Conservation (phyloP, 352 stramenopile genomes). For the Phytophthora fragariae region DNA sequence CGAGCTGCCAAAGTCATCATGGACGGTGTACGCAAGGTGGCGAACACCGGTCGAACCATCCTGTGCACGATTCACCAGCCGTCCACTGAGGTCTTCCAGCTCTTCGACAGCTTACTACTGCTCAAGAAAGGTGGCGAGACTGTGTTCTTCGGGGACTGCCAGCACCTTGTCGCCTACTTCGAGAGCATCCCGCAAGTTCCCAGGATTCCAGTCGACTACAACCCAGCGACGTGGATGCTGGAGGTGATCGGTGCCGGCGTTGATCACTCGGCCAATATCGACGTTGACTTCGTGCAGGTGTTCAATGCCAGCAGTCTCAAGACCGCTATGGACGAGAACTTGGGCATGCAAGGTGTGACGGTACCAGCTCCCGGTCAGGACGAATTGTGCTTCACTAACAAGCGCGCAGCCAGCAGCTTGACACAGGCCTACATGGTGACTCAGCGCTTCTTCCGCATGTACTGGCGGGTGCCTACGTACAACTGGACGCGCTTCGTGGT, state of each 20-base stretch:
- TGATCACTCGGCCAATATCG: slow-evolving; percentile 30
- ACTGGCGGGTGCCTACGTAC: slow-evolving; percentile 83
- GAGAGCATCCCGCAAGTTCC: slow-evolving; percentile 41
- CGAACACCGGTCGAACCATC: slow-evolving; percentile 70
- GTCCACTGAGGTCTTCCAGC: slow-evolving; percentile 81
- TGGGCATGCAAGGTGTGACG: slow-evolving; percentile 34
- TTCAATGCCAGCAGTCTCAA: slow-evolving; percentile 40
- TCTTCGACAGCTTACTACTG: slow-evolving; percentile 86
- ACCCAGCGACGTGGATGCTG: slow-evolving; percentile 84
- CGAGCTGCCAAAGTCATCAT: slow-evolving; percentile 86
- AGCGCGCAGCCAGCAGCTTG: slow-evolving; percentile 36
- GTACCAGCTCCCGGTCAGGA: slow-evolving; percentile 16
- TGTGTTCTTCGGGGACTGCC: slow-evolving; percentile 54
- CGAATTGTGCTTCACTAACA: slow-evolving; percentile 41
- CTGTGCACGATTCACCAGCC: slow-evolving; percentile 94
- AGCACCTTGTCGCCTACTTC: slow-evolving; percentile 60
- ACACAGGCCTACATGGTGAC: slow-evolving; percentile 49
- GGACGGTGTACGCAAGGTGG: slow-evolving; percentile 17
- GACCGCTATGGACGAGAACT: slow-evolving; percentile 29
- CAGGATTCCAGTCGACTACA: slow-evolving; percentile 62
- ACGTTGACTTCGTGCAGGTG: slow-evolving; percentile 39
- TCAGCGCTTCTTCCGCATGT: slow-evolving; percentile 67
- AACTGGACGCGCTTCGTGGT: slow-evolving; percentile 73
- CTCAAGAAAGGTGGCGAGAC: slow-evolving; percentile 62
- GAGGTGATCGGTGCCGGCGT: slow-evolving; percentile 61